phyloP scores from a whole-genome alignment of 225 moss, liverwort and hornwort species.

The Marchantia paleacea region DNA sequence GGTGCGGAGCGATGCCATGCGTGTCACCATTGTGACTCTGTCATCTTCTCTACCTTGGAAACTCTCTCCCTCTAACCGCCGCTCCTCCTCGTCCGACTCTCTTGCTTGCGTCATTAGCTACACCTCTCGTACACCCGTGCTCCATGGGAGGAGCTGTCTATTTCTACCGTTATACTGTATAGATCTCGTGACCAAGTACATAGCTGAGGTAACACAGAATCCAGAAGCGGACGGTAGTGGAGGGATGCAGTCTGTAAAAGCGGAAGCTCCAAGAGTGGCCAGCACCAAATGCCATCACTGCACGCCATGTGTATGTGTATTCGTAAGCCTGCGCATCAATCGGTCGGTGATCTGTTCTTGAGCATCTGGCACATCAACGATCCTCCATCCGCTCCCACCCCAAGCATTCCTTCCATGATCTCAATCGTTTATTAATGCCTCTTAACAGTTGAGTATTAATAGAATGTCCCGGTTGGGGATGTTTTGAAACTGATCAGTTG shows the following conservation, averaged over 20 bases:
- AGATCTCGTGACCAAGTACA: not conserved
- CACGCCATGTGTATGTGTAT: not conserved
- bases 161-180: not conserved
- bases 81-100: not conserved
- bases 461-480: not conserved
- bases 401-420: constrained; percentile 15
- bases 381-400: not conserved
- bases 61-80: not conserved
- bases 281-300: not conserved
- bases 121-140: too few relatives aligned
- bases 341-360: not conserved
- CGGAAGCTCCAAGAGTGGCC: not conserved
- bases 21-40: too few relatives aligned
- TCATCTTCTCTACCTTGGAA: not conserved
- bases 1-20: not conserved
- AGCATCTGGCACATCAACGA: constrained; percentile 1
- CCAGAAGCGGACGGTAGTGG: not conserved
- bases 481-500: not conserved
- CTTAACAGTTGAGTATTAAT: not conserved
- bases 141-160: too few relatives aligned
- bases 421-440: not conserved
- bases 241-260: not conserved
- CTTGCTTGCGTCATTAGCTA: not conserved
- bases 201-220: too few relatives aligned
- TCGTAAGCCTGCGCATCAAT: too few relatives aligned